Evolutionary conservation across 495 filamentous ascomycete species (phyloP), one percentile per base, ranked within the genome.

Genomic region (Aspergillus affinis): DNA sequence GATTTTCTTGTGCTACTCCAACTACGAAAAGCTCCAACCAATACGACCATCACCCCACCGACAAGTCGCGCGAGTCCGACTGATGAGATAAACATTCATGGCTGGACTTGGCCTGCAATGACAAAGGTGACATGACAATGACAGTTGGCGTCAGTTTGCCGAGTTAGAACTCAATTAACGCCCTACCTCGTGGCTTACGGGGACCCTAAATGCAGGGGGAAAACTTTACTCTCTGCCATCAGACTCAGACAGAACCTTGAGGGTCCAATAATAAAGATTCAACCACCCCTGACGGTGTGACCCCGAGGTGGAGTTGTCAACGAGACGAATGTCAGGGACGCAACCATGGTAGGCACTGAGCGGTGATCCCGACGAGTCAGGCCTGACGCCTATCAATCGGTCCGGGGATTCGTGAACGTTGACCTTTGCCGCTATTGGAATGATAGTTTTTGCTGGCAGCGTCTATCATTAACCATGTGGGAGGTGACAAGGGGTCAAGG

Each of bases 391-490:
- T 41, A 41, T 41, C 36, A 41, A 41, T 41, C 36, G 36, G 36
- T 2, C 36, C 36, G 36, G 36, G 36, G 36, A 17, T 15, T 17
- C 8, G 8, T 41, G 36, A 41, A 10, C 36, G 36, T 15, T 41
- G 10, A 26, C 19, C 20, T 26, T 51, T 27, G 1, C 26, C 20
- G 6, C 48, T 51, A 51, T 51, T 51, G 48, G 20, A 2, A 12
- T 21, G 26, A 12, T 51, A 26, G 20, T 51, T 9, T 20, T 51
- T 51, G 20, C 18, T 51, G 18, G 48, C 48, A 51, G 48, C 48
- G 18, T 13, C 48, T 51, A 51, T 51, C 48, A 27, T 51, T 27
- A 51, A 23, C 48, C 13, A 21, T 26, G 48, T 51, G 48, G 18
- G 26, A 51, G 26, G 30, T 32, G 30, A 32, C 30, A 32, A 32